A percentile compares a stretch with the other conserved stretches of the same genome.
phyloP scores from a whole-genome alignment of 2,329 filamentous ascomycete species.

The Diplodia mutila region DNA sequence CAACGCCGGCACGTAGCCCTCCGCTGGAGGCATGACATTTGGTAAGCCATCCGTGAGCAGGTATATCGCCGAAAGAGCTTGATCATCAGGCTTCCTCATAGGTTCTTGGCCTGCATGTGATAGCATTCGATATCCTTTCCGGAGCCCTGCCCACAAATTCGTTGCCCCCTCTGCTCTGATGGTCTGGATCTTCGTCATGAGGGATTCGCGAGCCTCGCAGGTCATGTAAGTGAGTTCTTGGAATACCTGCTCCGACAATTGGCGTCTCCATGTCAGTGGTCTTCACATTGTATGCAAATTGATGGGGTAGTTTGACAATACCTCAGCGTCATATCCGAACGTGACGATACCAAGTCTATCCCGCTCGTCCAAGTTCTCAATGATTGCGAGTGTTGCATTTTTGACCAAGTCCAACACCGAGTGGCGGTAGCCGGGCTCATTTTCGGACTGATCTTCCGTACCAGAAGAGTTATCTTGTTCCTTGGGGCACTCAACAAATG shows the following conservation, averaged over 20 bases:
- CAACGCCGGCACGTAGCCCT: slow-evolving; percentile 61
- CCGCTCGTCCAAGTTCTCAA: slow-evolving; percentile 58
- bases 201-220: slow-evolving; percentile 48
- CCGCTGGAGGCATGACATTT: slow-evolving; percentile 53
- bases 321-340: slow-evolving; percentile 50
- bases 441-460: slow-evolving; percentile 1
- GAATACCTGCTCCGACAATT: background rate
- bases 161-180: slow-evolving; percentile 50
- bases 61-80: slow-evolving; percentile 39
- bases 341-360: slow-evolving; percentile 64
- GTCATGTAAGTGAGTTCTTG: slow-evolving; percentile 23
- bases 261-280: background rate
- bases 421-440: slow-evolving; percentile 52
- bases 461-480: slow-evolving; percentile 29
- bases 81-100: slow-evolving; percentile 4
- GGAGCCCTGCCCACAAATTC: slow-evolving; percentile 63
- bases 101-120: background rate
- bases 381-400: slow-evolving; percentile 62
- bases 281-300: too few relatives aligned
- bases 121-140: slow-evolving; percentile 41
- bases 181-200: slow-evolving; percentile 48
- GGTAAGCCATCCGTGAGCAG: slow-evolving; percentile 58
- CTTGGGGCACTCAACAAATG: slow-evolving; percentile 52
- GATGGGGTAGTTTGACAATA: slow-evolving; percentile 16
- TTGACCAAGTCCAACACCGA: slow-evolving; percentile 63